Evolutionary conservation across 495 filamentous ascomycete species (phyloP).

Genomic region (Neurospora hispaniola): DNA sequence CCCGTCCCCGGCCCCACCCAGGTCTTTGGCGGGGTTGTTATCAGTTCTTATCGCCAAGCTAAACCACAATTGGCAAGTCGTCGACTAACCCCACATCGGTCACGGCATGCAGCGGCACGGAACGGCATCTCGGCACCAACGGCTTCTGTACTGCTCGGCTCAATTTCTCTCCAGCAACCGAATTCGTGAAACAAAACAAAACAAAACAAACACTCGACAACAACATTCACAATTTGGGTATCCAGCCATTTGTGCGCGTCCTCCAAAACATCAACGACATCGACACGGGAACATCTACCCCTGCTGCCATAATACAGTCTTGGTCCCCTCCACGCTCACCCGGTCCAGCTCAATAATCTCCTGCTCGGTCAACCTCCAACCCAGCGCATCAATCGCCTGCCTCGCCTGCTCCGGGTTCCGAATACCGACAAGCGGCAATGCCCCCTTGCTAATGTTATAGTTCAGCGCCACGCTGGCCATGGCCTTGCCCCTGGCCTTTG

Average conservation of each 20-base stretch:
- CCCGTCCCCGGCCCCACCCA: not conserved
- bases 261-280: not conserved
- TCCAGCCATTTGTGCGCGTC: not conserved
- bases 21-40: not conserved
- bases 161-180: not conserved
- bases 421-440: not conserved
- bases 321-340: constrained; percentile 5
- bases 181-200: not conserved
- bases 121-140: not conserved
- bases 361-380: not conserved
- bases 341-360: constrained; percentile 1
- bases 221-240: not conserved
- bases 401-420: not conserved
- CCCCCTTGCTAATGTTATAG: constrained; percentile 21
- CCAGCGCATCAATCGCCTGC: not conserved
- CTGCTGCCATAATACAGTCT: constrained; percentile 5
- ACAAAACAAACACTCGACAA: not conserved
- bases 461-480: constrained; percentile 32
- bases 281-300: not conserved
- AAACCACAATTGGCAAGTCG: not conserved
- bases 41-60: not conserved
- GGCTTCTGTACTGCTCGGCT: not conserved
- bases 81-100: not conserved
- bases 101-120: not conserved
- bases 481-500: constrained; percentile 14